Percentiles rank a stretch among this genome's conserved stretches.
Evolutionary conservation across 352 stramenopile species (phyloP).

Genomic region (Pythium grandisporangium): DNA sequence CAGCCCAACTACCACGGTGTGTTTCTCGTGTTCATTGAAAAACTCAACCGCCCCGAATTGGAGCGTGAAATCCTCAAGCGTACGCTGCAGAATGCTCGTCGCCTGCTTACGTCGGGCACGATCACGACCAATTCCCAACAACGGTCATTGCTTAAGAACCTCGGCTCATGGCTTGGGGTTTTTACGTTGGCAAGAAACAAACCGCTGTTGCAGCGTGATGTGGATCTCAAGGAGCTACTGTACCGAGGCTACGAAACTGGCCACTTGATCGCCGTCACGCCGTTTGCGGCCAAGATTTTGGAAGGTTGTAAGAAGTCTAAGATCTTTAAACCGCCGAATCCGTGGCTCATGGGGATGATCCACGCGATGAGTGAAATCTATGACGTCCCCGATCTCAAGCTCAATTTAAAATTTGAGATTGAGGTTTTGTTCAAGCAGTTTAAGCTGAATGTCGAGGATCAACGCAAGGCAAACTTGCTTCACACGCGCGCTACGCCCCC

Average conservation of each 20-base stretch:
- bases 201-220: slow-evolving; percentile 95
- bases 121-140: slow-evolving; percentile 98
- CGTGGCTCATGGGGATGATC: slow-evolving; percentile 99
- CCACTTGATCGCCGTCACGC: slow-evolving; percentile 96
- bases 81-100: slow-evolving; percentile 94
- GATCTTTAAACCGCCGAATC: slow-evolving; percentile 98
- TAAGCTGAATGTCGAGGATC: slow-evolving; percentile 95
- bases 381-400: slow-evolving; percentile 98
- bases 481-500: slow-evolving; percentile 83
- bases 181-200: slow-evolving; percentile 98
- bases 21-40: slow-evolving; percentile 97
- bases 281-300: slow-evolving; percentile 98
- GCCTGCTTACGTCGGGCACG: slow-evolving; percentile 94
- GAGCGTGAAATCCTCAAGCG: slow-evolving; percentile 92
- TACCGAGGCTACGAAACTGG: slow-evolving; percentile 94
- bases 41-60: slow-evolving; percentile 90
- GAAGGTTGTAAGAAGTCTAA: slow-evolving; percentile 96
- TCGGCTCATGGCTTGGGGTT: slow-evolving; percentile 97
- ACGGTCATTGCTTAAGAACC: slow-evolving; percentile 97
- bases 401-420: slow-evolving; percentile 99
- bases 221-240: slow-evolving; percentile 98
- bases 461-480: slow-evolving; percentile 91
- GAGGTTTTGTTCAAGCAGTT: slow-evolving; percentile 99
- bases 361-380: slow-evolving; percentile 97
- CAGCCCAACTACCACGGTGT: slow-evolving; percentile 98